phyloP scores from a whole-genome alignment of 192 early-diverging fungal species.

The Coemansia sp. region DNA sequence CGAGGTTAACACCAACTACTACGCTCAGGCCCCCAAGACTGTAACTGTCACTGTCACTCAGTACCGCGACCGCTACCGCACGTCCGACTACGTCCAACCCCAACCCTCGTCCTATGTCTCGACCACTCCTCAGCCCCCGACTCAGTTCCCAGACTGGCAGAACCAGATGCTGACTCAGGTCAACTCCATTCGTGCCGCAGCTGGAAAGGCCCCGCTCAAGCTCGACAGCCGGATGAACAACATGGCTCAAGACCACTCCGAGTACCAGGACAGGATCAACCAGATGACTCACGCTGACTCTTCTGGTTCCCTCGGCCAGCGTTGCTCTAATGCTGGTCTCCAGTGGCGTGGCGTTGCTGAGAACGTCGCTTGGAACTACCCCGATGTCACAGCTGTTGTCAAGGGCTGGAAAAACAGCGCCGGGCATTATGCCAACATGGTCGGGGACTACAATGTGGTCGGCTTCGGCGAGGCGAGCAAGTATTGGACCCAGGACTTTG shows the following conservation, averaged over 20 bases:
- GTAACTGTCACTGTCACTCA: not conserved
- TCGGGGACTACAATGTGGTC: constrained; percentile 26
- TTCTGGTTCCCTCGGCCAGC: not conserved
- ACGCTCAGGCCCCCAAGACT: not conserved
- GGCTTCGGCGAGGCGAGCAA: constrained; percentile 26
- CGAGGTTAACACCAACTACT: not conserved
- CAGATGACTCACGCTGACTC: constrained; percentile 39
- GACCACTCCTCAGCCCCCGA: not conserved
- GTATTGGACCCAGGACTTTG: constrained; percentile 48
- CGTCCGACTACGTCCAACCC: not conserved
- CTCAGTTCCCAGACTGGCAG: constrained; percentile 8
- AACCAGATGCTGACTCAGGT: constrained; percentile 29
- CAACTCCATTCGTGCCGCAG: constrained; percentile 23
- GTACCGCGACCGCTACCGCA: constrained; percentile 2
- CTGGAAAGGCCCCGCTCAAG: constrained; percentile 9
- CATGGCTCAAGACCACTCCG: constrained; percentile 32
- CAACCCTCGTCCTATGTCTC: not conserved
- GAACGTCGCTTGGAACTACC: constrained; percentile 31
- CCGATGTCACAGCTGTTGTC: constrained; percentile 13
- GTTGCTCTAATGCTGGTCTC: constrained; percentile 5
- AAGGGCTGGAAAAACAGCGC: constrained; percentile 32
- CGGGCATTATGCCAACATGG: constrained; percentile 37
- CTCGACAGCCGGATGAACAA: constrained; percentile 11
- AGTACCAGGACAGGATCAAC: constrained; percentile 20
- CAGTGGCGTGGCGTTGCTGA: constrained; percentile 26